Base-by-base conservation (phyloP, 768 basidiomycete species). In the Boletus pseudo-olivaceus region DNA sequence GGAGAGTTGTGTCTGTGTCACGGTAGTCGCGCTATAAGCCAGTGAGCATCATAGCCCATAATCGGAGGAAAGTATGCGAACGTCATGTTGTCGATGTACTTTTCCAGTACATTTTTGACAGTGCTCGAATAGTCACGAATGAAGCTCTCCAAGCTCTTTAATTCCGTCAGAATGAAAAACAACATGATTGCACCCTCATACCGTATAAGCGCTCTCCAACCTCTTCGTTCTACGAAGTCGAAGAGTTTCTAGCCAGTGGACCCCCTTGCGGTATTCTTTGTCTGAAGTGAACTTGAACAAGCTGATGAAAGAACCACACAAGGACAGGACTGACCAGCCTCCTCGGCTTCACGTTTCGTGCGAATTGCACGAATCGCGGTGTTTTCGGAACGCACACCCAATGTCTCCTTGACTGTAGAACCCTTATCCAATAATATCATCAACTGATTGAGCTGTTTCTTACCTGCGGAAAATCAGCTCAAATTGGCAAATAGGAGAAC, bases 201-300 rank as follows among this genome's bases (percentile, higher is more conserved):
- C 93, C 61, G 82, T 89, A 63, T 88, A 90, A 4, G 89, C 93
- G 40, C 84, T 82, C 63, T 92, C 84, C 33, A 95, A 70, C 37
- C 85, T 90, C 70, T 93, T 96, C 7, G 85, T 84, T 56, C 90
- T 78, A 37, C 88, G 81, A 35, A 96, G 76, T 34, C 94, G 77
- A 35, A 96, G 76, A 0, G 93, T 94, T 74, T 97, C 93, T n/a
- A 93, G 73, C 87, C 91, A 90, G 69, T 96, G 87, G 23, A 97
- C 85, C 33, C 84, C 92, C 60, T 87, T 89, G 27, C 93, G 78
- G 64, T 97, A 97, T 55, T 95, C 93, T 67, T 87, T 90, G 68
- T 97, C 93, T 90, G 62, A 41, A 53, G 38, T 1, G 8, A 32
- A 40, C 47, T 41, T 61, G 41, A 60, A 33, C 48, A 35, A 32